Base-by-base conservation (phyloP, 768 basidiomycete species). In the Boletus vinaceobasis region DNA sequence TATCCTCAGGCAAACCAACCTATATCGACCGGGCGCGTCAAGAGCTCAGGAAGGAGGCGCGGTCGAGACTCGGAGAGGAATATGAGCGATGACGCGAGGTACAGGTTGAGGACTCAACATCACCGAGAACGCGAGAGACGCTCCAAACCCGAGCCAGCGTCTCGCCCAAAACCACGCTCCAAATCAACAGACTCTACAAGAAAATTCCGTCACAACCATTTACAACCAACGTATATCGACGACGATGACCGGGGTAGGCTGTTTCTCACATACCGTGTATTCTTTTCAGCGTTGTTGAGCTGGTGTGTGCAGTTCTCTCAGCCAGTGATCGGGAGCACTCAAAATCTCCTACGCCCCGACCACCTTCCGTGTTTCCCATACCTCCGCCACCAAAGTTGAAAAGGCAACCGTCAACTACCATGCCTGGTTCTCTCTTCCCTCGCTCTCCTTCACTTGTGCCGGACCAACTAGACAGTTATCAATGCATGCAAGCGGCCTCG, bases 381-480 rank as follows among this genome's bases (percentile, higher is more conserved):
- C 67, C 74, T 23, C 69, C 73, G 1, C 69, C 69, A 14, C 74
- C 67, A 13, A 72, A 43, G 49, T 38, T 70, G 45, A 67, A 53
- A 35, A 70, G 62, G 39, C 57, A 68, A n/a, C 71, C 72, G 8
- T 82, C 81, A 3, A 62, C 78, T 0, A 84, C 83, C 1, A 92
- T 92, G 89, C 90, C 89, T 21, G 90, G 89, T 8, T 80, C 90
- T 1, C 79, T 92, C 13, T 88, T 84, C 64, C 82, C 88, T 5
- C 83, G 87, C 9, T 88, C 90, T 0, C 78, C 82, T 0, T 88
- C 88, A n/a, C 73, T 83, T 13, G 72, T 83, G 31, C 82, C 84
- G 7, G 66, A 67, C 27, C 74, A 74, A 21, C 37, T 17, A 23
- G 15, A 26, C 19, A n/a, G 27, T 4, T 14, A 32, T 31, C 58